Evolutionary conservation across 2,329 filamentous ascomycete genomes (phyloP), one percentile per base, ranked within the genome.

Genomic region (Scopulariopsis brevicaulis): DNA sequence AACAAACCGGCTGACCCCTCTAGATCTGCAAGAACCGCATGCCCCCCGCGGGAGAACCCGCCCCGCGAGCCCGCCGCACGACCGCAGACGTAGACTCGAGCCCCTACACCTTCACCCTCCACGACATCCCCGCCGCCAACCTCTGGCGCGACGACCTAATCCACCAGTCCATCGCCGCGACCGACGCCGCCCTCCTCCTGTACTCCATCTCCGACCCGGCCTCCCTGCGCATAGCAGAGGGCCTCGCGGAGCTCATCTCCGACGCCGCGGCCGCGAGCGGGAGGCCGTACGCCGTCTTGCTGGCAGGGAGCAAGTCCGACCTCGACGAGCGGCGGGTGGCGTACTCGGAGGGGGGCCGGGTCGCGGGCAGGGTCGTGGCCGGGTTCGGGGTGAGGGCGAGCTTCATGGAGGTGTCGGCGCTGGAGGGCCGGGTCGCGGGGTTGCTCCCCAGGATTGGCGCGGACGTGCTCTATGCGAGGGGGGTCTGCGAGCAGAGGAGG

Each of bases 111-210:
- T 59, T 74, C 55, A 68, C 73, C 60, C 68, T 68, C 22, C 65
- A 74, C 18, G 72, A 75, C 60, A 61, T 74, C 28, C 68, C 68
- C 8, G 64, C 69, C 14, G 61, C 65, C 35, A 65, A 71, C 57
- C 61, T 73, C 3, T 62, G 61, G n/a, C 62, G 63, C 59, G 65
- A 65, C 57, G 65, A 67, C 5, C 64, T 67, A 37, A 68, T 74
- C n/a, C 65, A 65, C 40, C 68, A 73, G 43, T 72, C 72, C 1
- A 63, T 73, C 22, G 63, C 64, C 56, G 70, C 73, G 52, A 74
- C 73, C n/a, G 72, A 75, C 48, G 72, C 70, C 4, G 71, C 70
- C 2, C 62, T 74, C 1, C 60, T 72, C 1, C 62, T 72, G n/a
- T 72, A 71, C 62, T 66, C 67, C 58, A 64, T 68, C n/a, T 59